Percentiles rank a stretch among this genome's conserved stretches.
Conservation (phyloP, 2,329 filamentous ascomycete genomes). For the Grosmannia serpens region DNA sequence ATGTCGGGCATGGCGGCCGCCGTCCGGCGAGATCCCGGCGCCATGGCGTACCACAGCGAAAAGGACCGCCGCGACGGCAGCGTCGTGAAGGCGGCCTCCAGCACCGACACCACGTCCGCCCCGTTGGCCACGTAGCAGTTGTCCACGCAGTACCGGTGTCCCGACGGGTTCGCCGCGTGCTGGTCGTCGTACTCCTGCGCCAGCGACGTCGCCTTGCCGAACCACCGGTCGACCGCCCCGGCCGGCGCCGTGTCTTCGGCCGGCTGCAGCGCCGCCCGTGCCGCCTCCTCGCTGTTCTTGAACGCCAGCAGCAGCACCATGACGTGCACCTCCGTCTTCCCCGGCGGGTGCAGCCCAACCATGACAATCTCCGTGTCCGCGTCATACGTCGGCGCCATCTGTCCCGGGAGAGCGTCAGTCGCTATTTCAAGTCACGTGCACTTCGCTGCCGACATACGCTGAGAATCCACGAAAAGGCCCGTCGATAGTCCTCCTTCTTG, state of each 20-base stretch:
- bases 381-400: conserved; percentile 22
- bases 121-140: conserved; percentile 39
- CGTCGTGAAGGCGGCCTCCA: conserved; percentile 34
- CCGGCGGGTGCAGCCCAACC: conserved; percentile 20
- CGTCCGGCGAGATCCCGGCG: conserved; percentile 29
- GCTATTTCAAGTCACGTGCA: background rate
- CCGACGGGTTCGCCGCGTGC: conserved; percentile 32
- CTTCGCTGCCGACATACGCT: background rate
- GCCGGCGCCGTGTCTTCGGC: conserved; percentile 26
- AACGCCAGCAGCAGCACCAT: conserved; percentile 30
- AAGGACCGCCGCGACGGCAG: conserved; percentile 33
- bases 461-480: conserved; percentile 14
- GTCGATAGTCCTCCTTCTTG: conserved; percentile 29
- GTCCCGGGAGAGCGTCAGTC: background rate
- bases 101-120: conserved; percentile 28
- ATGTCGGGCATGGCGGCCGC: conserved; percentile 27
- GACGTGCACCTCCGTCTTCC: conserved; percentile 20
- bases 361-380: conserved; percentile 27
- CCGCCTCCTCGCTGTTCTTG: conserved; percentile 23
- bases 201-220: conserved; percentile 22
- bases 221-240: conserved; percentile 15
- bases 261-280: conserved; percentile 22
- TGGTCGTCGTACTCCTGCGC: conserved; percentile 30
- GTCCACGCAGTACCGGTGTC: conserved; percentile 36
- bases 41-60: conserved; percentile 39